Evolutionary conservation across 129 eudicot genomes (phyloP).

Genomic region (Calendula officinalis): DNA sequence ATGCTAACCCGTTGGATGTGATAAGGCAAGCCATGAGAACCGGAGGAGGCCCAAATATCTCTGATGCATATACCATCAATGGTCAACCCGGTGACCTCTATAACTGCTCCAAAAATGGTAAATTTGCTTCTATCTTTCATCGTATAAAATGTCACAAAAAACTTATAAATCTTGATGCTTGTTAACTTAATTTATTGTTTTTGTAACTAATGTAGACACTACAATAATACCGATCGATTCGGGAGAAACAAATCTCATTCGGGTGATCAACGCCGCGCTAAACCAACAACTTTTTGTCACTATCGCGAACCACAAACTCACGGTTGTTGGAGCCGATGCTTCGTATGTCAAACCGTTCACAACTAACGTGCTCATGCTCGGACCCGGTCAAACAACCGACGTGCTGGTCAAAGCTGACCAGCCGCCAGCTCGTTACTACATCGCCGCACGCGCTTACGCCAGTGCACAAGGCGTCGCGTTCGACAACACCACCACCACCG

Average conservation of each 20-base stretch:
- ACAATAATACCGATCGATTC: neutral
- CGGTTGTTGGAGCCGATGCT: neutral
- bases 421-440: neutral
- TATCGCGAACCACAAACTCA: neutral
- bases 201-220: neutral
- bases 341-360: neutral
- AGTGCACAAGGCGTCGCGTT: neutral
- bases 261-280: neutral
- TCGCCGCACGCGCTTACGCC: neutral
- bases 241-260: neutral
- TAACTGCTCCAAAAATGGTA: slow-evolving; percentile 75
- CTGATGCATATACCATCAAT: slow-evolving; percentile 82
- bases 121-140: too few relatives aligned
- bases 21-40: slow-evolving; percentile 71
- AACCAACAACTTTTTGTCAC: neutral
- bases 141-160: neutral
- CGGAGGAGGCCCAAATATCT: slow-evolving; percentile 72
- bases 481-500: neutral
- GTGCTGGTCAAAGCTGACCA: neutral
- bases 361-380: neutral
- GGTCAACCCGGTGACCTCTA: slow-evolving; percentile 90
- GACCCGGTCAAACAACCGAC: neutral
- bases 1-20: slow-evolving; percentile 59
- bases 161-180: too few relatives aligned
- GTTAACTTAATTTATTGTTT: too few relatives aligned